Evolutionary conservation across 495 filamentous ascomycete species (phyloP).

Genomic region (Tuber umbilicatum): DNA sequence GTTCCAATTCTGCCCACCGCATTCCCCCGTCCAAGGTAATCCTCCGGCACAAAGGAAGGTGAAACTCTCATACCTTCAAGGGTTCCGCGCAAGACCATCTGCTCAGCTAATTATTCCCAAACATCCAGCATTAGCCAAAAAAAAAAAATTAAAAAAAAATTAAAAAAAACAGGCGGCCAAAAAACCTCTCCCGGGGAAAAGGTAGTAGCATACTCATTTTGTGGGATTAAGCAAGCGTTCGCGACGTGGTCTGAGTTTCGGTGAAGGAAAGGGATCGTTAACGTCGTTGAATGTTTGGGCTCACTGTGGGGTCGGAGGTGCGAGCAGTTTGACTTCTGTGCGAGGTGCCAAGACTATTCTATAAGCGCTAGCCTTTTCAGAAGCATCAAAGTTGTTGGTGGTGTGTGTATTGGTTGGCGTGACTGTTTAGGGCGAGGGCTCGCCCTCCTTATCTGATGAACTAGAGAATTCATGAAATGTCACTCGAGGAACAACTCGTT

Average conservation of each 20-base stretch:
- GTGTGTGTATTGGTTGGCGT: background rate
- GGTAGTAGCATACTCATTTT: constrained; percentile 37
- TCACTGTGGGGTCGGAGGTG: background rate
- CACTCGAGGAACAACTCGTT: background rate
- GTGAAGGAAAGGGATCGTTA: background rate
- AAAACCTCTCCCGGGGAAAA: constrained; percentile 3
- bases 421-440: background rate
- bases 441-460: background rate
- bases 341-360: background rate
- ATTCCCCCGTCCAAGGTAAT: constrained; percentile 5
- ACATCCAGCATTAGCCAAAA: constrained; percentile 27
- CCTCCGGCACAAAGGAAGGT: background rate
- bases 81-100: constrained; percentile 42
- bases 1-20: constrained; percentile 21
- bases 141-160: constrained; percentile 15
- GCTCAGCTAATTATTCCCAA: constrained; percentile 34
- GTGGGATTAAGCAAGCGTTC: constrained; percentile 45
- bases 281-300: background rate
- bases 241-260: background rate
- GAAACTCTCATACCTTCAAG: constrained; percentile 37
- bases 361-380: background rate
- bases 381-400: background rate
- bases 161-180: background rate
- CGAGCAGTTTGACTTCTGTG: background rate
- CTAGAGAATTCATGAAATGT: background rate